A percentile compares a stretch with the other conserved stretches of the same genome.
Evolutionary conservation across 768 basidiomycete species (phyloP).

Genomic region (Tylopilus vinaceipallidus): DNA sequence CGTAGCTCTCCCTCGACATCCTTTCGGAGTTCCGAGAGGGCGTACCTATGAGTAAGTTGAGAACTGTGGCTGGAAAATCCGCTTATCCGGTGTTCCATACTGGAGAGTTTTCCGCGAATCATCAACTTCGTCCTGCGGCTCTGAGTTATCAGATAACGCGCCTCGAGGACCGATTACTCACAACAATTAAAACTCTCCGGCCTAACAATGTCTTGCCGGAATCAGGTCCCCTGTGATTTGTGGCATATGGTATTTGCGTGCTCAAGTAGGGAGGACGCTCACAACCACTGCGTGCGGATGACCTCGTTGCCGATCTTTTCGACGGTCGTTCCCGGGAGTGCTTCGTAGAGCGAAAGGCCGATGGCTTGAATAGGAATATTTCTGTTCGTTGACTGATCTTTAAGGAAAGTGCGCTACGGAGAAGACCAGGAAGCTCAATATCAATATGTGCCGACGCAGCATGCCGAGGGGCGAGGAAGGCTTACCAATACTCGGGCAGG

Average conservation of each 20-base stretch:
- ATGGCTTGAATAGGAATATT: conserved; percentile 95
- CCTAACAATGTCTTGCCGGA: conserved; percentile 73
- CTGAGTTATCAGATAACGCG: conserved; percentile 12
- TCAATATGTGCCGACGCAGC: background rate
- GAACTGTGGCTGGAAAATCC: background rate
- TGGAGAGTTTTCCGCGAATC: conserved; percentile 87
- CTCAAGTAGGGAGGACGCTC: conserved; percentile 30
- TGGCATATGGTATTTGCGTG: background rate
- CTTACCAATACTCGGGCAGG: conserved; percentile 86
- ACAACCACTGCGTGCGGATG: conserved; percentile 96
- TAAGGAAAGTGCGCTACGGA: conserved; percentile 78
- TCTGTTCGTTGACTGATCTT: conserved; percentile 62
- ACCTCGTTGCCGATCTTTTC: conserved; percentile 83
- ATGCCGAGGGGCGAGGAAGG: too few species aligned
- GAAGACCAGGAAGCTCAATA: background rate
- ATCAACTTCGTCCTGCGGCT: conserved; percentile 76
- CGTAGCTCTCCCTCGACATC: conserved; percentile 78
- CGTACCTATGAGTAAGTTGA: conserved; percentile 57
- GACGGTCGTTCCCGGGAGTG: conserved; percentile 68
- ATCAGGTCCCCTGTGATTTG: conserved; percentile 53
- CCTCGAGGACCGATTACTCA: conserved; percentile 36
- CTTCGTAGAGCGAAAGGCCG: conserved; percentile 93
- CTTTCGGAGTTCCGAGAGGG: conserved; percentile 82
- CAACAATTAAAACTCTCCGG: conserved; percentile 77
- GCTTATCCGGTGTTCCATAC: conserved; percentile 42